phyloP scores from a whole-genome alignment of 345 rosid species.

The Salix purpurea region DNA sequence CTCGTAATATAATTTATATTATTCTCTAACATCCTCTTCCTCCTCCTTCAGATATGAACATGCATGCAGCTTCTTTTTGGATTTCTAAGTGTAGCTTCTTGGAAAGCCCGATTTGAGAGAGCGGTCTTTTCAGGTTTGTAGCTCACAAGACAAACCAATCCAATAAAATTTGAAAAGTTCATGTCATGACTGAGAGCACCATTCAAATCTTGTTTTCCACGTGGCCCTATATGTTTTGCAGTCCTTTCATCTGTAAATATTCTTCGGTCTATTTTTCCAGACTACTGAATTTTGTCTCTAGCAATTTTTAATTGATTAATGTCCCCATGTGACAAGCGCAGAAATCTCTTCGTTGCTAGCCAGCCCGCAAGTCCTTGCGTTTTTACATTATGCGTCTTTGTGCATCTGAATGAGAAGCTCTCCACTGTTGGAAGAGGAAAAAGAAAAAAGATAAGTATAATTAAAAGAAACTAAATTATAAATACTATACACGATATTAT shows the following conservation, averaged over 20 bases:
- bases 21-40: neutral
- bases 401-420: neutral
- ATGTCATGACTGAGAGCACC: neutral
- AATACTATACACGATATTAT: too few species aligned
- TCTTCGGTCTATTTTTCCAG: neutral
- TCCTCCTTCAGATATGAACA: neutral
- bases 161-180: neutral
- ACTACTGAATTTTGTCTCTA: neutral
- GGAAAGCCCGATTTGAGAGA: slow-evolving; percentile 2
- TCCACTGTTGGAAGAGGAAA: neutral
- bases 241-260: neutral
- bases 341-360: neutral
- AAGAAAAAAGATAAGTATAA: too few species aligned
- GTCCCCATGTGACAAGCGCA: neutral
- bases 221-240: neutral
- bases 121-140: neutral
- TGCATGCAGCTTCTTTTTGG: slow-evolving; percentile 12
- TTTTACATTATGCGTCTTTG: neutral
- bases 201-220: neutral
- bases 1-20: too few species aligned
- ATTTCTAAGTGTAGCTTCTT: slow-evolving; percentile 12
- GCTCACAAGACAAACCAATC: neutral
- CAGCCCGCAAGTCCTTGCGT: neutral
- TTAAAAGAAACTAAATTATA: too few species aligned
- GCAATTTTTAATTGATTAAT: neutral